A percentile compares a stretch with the other conserved stretches of the same genome.
phyloP scores from a whole-genome alignment of 495 filamentous ascomycete genomes.

The Lophiostoma macrostomum region DNA sequence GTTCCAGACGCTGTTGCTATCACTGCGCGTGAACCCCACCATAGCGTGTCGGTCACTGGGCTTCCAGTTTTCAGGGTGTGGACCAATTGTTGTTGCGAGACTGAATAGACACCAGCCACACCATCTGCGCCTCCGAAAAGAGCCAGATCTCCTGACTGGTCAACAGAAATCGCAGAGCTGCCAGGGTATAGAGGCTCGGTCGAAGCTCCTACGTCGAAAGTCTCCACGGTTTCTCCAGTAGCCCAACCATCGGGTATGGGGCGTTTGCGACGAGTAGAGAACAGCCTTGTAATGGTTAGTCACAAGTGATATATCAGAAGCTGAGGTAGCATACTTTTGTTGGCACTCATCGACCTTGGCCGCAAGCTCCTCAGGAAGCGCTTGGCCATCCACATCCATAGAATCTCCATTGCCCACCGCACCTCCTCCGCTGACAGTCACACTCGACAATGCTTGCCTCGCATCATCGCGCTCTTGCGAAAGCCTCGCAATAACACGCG shows the following conservation, averaged over 20 bases:
- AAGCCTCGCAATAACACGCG: conserved; percentile 86
- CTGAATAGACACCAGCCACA: conserved; percentile 72
- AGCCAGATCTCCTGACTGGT: conserved; percentile 64
- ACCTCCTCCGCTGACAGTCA: conserved; percentile 55
- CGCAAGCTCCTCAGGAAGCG: conserved; percentile 66
- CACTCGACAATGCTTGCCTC: conserved; percentile 81
- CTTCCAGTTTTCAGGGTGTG: conserved; percentile 64
- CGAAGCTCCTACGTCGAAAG: conserved; percentile 58
- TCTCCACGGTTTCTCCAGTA: conserved; percentile 65
- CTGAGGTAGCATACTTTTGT: conserved; percentile 55
- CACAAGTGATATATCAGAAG: neutral
- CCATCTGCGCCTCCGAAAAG: conserved; percentile 78
- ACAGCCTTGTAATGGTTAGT: conserved; percentile 62
- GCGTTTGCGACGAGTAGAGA: conserved; percentile 81
- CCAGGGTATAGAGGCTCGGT: conserved; percentile 65
- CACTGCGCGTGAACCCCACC: conserved; percentile 70
- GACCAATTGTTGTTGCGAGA: conserved; percentile 65
- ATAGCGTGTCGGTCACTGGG: conserved; percentile 73
- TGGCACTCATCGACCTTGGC: conserved; percentile 76
- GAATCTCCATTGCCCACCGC: conserved; percentile 63
- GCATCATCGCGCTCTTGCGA: conserved; percentile 90
- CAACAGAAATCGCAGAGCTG: conserved; percentile 62
- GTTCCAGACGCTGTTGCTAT: conserved; percentile 71
- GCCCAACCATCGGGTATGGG: conserved; percentile 81
- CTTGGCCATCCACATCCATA: conserved; percentile 83